Base-by-base conservation (phyloP, 768 basidiomycete species). In the Imleria badia region DNA sequence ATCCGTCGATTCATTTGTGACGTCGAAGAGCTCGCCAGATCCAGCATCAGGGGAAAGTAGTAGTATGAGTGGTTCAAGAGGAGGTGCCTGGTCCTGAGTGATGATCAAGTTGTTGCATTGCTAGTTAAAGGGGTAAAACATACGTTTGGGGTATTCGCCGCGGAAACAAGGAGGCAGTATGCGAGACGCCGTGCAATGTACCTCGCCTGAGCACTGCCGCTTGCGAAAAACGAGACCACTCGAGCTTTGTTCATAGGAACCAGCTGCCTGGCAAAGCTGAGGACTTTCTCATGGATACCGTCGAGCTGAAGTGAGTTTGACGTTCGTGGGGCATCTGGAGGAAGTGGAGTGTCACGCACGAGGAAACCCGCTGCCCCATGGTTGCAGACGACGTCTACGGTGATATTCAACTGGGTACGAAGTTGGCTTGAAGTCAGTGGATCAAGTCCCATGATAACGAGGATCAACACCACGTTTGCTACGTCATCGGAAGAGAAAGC, bases 111-210 rank as follows among this genome's bases (percentile, higher is more conserved):
- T 12, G 15, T 39, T 44, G 41, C 20, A 15, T 14, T 6, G 11
- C 26, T 22, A 26, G 31, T 23, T n/a, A 5, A 48, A 43, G 15
- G n/a, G 26, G 20, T 9, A 12, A 26, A 45, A 66, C 63, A 26
- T 51, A 69, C 72, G 3, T 40, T 45, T 11, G 40, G 19, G 15
- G 17, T 20, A 19, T 29, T 22, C 26, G 51, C 23, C 13, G n/a
- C 47, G n/a, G 43, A 33, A 46, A 51, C 53, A 26, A 65, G 55
- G n/a, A 60, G 19, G 10, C 73, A 67, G 54, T 83, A 75, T 1
- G 87, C 84, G 30, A 87, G 66, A 67, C 76, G 79, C 45, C 81
- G 78, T 17, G 84, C 82, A 43, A 91, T 80, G 14, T 81, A 79
- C 45, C 73, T 73, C 35, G 80, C 74, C 20, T 75, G 76, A 12